Evolutionary conservation across 805 yeast species (phyloP).

Genomic region (Candida nanaspora): DNA sequence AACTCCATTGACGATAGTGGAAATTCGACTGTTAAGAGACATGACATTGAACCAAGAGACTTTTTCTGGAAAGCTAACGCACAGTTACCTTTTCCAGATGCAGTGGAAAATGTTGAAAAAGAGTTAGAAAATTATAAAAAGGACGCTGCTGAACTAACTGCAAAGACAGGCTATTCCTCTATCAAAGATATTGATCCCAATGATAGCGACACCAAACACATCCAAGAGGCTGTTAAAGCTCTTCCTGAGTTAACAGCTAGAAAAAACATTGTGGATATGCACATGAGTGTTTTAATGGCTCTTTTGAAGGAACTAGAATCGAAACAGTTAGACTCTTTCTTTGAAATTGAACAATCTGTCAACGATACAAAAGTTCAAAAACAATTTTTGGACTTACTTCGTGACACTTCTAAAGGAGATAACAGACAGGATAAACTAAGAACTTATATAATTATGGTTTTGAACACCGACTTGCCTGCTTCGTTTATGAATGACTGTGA

Average conservation of each 20-base stretch:
- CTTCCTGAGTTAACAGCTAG: constrained; percentile 88
- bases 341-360: constrained; percentile 87
- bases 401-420: constrained; percentile 48
- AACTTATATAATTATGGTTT: constrained; percentile 74
- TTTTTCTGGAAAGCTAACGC: constrained; percentile 86
- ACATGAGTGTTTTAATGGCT: constrained; percentile 89
- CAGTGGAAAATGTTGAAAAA: constrained; percentile 91
- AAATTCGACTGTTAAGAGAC: constrained; percentile 41
- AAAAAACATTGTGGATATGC: constrained; percentile 87
- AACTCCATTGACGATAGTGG: constrained; percentile 27
- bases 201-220: constrained; percentile 53
- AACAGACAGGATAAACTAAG: constrained; percentile 68
- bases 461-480: constrained; percentile 41
- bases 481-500: constrained; percentile 55
- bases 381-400: constrained; percentile 54
- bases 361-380: constrained; percentile 51
- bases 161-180: constrained; percentile 63
- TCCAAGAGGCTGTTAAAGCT: constrained; percentile 83
- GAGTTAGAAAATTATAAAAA: constrained; percentile 76
- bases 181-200: constrained; percentile 69
- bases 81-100: constrained; percentile 92
- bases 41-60: constrained; percentile 89
- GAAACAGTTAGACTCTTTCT: constrained; percentile 83
- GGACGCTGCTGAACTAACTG: constrained; percentile 83
- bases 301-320: constrained; percentile 76